These are phyloP conservation scores for Delonix regia DNA, from an alignment of 306 rosid genomes.

Conservation along the genomic window DNA sequence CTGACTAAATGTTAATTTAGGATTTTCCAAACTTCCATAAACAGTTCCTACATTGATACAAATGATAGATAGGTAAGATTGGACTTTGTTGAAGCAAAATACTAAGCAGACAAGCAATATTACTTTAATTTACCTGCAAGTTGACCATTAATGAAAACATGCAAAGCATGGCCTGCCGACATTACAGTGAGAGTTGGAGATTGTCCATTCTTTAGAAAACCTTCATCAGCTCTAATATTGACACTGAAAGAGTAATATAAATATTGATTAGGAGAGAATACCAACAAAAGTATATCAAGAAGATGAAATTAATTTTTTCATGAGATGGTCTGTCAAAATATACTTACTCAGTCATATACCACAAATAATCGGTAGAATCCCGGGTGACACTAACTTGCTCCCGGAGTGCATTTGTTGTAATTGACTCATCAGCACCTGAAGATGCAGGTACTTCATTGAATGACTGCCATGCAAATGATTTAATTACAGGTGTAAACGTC, in stretches of 20 bases:
- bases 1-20: constrained; percentile 67
- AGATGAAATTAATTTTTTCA: constrained; percentile 17
- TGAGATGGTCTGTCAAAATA: constrained; percentile 28
- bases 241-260: constrained; percentile 51
- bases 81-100: constrained; percentile 11
- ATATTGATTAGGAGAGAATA: constrained; percentile 11
- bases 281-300: constrained; percentile 4
- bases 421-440: constrained; percentile 42
- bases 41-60: constrained; percentile 64
- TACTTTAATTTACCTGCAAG: constrained; percentile 52
- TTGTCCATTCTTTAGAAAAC: constrained; percentile 55
- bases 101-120: constrained; percentile 7
- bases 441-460: constrained; percentile 65
- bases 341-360: constrained; percentile 88
- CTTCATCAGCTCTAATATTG: constrained; percentile 64
- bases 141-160: constrained; percentile 79
- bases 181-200: constrained; percentile 63
- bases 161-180: constrained; percentile 80
- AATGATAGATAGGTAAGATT: constrained; percentile 25
- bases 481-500: constrained; percentile 48
- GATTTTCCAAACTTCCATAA: constrained; percentile 57
- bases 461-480: constrained; percentile 57
- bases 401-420: constrained; percentile 59
- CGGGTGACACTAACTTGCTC: constrained; percentile 76
- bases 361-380: constrained; percentile 76